Evolutionary conservation across 108 stramenopile species (phyloP).

Genomic region (Conticribra guillardii): DNA sequence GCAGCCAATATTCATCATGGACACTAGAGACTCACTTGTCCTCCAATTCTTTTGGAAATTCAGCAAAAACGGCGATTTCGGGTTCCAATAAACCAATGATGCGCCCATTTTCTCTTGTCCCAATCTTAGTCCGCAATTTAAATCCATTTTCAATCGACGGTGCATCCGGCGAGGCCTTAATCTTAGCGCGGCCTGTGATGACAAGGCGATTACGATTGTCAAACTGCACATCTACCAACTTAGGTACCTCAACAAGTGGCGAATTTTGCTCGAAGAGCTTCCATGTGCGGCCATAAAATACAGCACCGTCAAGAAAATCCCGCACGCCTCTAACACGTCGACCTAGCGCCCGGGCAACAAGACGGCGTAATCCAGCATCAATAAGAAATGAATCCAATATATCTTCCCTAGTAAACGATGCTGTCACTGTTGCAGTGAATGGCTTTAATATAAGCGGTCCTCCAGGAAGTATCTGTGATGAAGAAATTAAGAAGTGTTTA

Average conservation of each 20-base stretch:
- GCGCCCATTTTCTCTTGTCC: conserved; percentile 73
- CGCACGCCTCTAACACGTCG: conserved; percentile 73
- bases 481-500: neutral
- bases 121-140: conserved; percentile 85
- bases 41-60: conserved; percentile 79
- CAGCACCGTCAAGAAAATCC: conserved; percentile 85
- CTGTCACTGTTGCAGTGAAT: conserved; percentile 76
- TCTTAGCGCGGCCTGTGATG: conserved; percentile 79
- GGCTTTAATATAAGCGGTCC: conserved; percentile 86
- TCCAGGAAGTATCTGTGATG: conserved; percentile 68
- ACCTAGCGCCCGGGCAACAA: conserved; percentile 77
- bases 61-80: conserved; percentile 79
- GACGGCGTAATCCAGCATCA: conserved; percentile 72
- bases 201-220: conserved; percentile 71
- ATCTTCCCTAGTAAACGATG: conserved; percentile 82
- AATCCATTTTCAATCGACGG: conserved; percentile 80
- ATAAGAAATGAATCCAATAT: conserved; percentile 78
- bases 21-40: conserved; percentile 58
- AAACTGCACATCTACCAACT: conserved; percentile 81
- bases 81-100: conserved; percentile 75
- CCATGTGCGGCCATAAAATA: conserved; percentile 83
- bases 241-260: conserved; percentile 79
- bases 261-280: conserved; percentile 67
- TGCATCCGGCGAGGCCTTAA: conserved; percentile 53
- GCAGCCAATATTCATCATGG: too few species aligned